Percentiles rank a stretch among this genome's conserved stretches.
Evolutionary conservation across 257 asterid species (phyloP).

Genomic region (Solanum appendiculatum): DNA sequence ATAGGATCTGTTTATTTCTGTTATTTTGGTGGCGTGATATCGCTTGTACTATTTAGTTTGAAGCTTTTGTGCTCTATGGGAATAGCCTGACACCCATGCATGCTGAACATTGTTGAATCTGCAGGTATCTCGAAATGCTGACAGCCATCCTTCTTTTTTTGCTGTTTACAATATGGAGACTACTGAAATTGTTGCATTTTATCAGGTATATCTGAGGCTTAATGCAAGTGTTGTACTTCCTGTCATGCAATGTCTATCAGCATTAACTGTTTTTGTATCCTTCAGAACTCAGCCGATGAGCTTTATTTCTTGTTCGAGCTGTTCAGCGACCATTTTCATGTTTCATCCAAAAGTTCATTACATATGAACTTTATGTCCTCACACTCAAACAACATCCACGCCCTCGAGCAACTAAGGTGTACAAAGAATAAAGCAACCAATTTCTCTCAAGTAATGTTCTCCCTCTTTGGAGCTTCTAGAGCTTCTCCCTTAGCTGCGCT

Average conservation of each 20-base stretch:
- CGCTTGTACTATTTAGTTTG: background rate
- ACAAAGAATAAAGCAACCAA: slow-evolving; percentile 65
- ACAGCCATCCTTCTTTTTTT: slow-evolving; percentile 86
- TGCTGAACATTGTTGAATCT: slow-evolving; percentile 14
- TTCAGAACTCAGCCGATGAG: slow-evolving; percentile 91
- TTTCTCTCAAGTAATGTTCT: slow-evolving; percentile 55
- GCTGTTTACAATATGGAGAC: slow-evolving; percentile 98
- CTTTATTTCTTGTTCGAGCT: slow-evolving; percentile 71
- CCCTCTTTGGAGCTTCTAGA: background rate
- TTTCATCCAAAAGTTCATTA: slow-evolving; percentile 58
- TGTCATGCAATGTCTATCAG: background rate
- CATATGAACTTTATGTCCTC: slow-evolving; percentile 68
- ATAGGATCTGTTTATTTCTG: background rate
- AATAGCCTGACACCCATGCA: slow-evolving; percentile 1
- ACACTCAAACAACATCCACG: slow-evolving; percentile 79
- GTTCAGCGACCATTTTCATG: slow-evolving; percentile 80
- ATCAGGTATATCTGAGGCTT: slow-evolving; percentile 48
- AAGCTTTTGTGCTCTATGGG: background rate
- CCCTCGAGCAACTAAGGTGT: slow-evolving; percentile 67
- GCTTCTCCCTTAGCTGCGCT: background rate
- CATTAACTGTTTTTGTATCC: background rate
- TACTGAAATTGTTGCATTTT: slow-evolving; percentile 76
- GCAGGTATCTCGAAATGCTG: slow-evolving; percentile 75
- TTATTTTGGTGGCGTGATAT: background rate
- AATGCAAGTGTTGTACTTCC: background rate